These are phyloP conservation scores for Penicillium sp. DNA, from an alignment of 2,329 filamentous ascomycete species.

Conservation along the genomic window DNA sequence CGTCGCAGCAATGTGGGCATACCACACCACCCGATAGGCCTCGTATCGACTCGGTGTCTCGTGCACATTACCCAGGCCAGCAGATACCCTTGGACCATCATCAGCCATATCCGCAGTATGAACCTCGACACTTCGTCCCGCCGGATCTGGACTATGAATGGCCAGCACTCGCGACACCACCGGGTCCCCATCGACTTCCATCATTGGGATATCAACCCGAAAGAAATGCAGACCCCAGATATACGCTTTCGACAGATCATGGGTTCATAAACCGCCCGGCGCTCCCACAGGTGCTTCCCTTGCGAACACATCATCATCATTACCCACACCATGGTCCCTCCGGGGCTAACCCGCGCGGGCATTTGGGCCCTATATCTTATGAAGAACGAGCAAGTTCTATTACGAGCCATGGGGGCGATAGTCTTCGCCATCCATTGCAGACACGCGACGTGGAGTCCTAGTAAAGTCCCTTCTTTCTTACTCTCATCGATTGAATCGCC, in stretches of 20 bases:
- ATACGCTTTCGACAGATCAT: slow-evolving; percentile 26
- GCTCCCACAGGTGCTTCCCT: slow-evolving; percentile 21
- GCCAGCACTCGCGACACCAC: slow-evolving; percentile 13
- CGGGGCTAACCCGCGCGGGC: slow-evolving; percentile 18
- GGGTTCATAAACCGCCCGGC: slow-evolving; percentile 20
- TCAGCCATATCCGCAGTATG: slow-evolving; percentile 22
- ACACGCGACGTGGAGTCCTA: slow-evolving; percentile 37
- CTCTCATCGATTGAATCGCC: slow-evolving; percentile 19
- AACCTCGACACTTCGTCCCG: slow-evolving; percentile 23
- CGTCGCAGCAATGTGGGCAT: slow-evolving; percentile 32
- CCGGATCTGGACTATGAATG: slow-evolving; percentile 24
- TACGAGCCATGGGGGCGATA: slow-evolving; percentile 25
- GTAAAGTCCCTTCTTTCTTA: slow-evolving; percentile 32
- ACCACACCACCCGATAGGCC: slow-evolving; percentile 26
- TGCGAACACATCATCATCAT: slow-evolving; percentile 12
- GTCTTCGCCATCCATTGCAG: slow-evolving; percentile 27
- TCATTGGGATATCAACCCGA: slow-evolving; percentile 21
- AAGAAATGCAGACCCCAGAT: slow-evolving; percentile 24
- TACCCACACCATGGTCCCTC: slow-evolving; percentile 12
- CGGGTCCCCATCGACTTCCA: slow-evolving; percentile 17
- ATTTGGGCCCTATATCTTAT: slow-evolving; percentile 17
- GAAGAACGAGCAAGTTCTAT: slow-evolving; percentile 26
- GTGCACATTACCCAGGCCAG: slow-evolving; percentile 16
- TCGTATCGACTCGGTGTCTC: slow-evolving; percentile 22
- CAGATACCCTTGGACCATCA: slow-evolving; percentile 20